A percentile compares a stretch with the other conserved stretches of the same genome.
Evolutionary conservation across 495 filamentous ascomycete genomes (phyloP).

Genomic region (Recurvomyces mirabilis): DNA sequence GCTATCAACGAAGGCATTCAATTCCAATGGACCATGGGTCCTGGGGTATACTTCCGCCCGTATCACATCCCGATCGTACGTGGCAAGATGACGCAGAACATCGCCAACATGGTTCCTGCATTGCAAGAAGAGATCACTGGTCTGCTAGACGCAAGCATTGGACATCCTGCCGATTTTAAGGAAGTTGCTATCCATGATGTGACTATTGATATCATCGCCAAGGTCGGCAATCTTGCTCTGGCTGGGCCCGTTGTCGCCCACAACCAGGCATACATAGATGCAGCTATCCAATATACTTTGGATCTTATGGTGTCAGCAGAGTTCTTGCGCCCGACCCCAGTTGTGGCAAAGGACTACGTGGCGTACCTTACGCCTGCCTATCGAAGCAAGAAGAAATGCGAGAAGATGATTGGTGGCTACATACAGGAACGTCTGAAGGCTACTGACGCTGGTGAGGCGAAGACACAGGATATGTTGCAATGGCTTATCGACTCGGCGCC

Average conservation of each 20-base stretch:
- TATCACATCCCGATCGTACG: conserved; percentile 1
- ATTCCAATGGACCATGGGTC: conserved; percentile 2
- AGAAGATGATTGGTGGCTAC: not conserved
- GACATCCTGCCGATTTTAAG: not conserved
- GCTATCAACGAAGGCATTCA: conserved; percentile 1
- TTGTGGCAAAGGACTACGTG: not conserved
- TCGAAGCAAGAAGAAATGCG: conserved; percentile 2
- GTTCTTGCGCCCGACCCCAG: not conserved
- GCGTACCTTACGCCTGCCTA: not conserved
- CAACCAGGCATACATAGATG: not conserved
- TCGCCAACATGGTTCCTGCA: not conserved
- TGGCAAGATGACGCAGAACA: not conserved
- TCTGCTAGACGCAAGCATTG: not conserved
- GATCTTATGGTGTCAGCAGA: conserved; percentile 2
- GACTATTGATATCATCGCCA: not conserved
- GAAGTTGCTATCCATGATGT: not conserved
- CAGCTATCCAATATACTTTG: conserved; percentile 1
- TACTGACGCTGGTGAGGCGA: not conserved
- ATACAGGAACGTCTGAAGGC: not conserved
- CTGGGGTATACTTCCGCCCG: not conserved
- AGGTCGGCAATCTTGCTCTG: not conserved
- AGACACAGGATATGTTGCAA: not conserved
- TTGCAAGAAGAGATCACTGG: not conserved
- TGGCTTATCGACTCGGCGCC: not conserved
- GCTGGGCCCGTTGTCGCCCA: not conserved